phyloP scores from a whole-genome alignment of 768 basidiomycete genomes.

The Russula foetens region DNA sequence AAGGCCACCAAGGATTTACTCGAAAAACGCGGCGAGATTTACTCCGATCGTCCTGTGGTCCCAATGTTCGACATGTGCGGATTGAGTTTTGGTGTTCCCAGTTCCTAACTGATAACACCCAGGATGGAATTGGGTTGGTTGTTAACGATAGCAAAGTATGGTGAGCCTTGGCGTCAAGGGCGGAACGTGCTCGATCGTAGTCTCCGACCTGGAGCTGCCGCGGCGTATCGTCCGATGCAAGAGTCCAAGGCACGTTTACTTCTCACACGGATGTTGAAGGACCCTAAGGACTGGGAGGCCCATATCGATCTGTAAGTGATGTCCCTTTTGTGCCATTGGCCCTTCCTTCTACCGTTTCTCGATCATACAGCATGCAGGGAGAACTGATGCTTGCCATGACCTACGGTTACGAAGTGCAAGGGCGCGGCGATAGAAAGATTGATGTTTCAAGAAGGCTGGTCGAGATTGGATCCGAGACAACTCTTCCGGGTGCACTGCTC shows the following conservation, averaged over 20 bases:
- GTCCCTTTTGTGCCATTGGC: neutral
- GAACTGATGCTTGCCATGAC: neutral
- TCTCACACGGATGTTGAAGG: neutral
- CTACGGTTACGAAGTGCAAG: neutral
- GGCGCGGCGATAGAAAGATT: neutral
- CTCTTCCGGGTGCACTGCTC: neutral
- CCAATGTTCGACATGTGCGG: neutral
- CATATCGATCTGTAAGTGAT: constrained; percentile 3
- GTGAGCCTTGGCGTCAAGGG: neutral
- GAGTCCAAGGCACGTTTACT: neutral
- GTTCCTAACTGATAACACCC: neutral
- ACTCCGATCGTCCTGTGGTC: constrained; percentile 1
- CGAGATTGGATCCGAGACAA: neutral
- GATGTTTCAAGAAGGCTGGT: neutral
- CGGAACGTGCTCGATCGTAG: neutral
- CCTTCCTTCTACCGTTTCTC: neutral
- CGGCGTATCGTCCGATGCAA: neutral
- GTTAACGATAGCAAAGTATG: neutral
- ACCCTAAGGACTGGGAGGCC: neutral
- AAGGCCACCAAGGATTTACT: constrained; percentile 41
- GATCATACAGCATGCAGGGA: constrained; percentile 13
- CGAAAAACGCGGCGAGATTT: constrained; percentile 40
- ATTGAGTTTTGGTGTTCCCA: neutral
- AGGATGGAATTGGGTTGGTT: neutral
- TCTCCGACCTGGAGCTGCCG: neutral